A percentile compares a stretch with the other conserved stretches of the same genome.
phyloP scores from a whole-genome alignment of 2,329 filamentous ascomycete genomes.

The Rhinocladiella mackenziei region DNA sequence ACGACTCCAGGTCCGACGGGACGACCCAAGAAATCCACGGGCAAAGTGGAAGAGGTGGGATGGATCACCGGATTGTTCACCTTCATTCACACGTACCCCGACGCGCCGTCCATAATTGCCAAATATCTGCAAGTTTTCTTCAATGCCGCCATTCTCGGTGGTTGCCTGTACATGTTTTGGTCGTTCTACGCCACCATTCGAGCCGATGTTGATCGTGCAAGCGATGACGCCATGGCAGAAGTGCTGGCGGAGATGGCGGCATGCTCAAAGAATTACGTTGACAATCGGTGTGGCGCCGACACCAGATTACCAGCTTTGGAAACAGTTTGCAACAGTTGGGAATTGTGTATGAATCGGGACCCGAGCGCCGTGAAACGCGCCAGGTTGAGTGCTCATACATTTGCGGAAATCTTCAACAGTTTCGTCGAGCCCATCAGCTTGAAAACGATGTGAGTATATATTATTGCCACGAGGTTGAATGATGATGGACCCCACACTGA shows the following conservation, averaged over 20 bases:
- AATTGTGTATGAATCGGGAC: slow-evolving; percentile 80
- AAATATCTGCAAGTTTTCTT: slow-evolving; percentile 61
- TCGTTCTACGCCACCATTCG: slow-evolving; percentile 66
- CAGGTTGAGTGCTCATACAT: slow-evolving; percentile 77
- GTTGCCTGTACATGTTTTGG: slow-evolving; percentile 62
- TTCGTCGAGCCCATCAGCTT: slow-evolving; percentile 88
- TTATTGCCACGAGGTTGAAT: slow-evolving; percentile 1
- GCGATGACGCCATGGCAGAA: slow-evolving; percentile 62
- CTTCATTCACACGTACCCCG: slow-evolving; percentile 61
- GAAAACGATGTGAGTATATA: slow-evolving; percentile 63
- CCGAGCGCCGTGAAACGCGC: slow-evolving; percentile 72
- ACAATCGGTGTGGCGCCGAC: slow-evolving; percentile 69
- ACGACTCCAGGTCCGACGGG: slow-evolving; percentile 38
- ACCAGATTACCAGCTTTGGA: slow-evolving; percentile 69
- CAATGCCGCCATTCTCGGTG: slow-evolving; percentile 47
- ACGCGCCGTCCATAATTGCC: slow-evolving; percentile 62
- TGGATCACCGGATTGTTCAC: slow-evolving; percentile 49
- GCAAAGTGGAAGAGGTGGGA: slow-evolving; percentile 28
- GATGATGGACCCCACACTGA: slow-evolving; percentile 28
- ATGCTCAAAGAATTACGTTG: slow-evolving; percentile 68
- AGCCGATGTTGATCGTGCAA: slow-evolving; percentile 69
- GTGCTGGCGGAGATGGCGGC: slow-evolving; percentile 68
- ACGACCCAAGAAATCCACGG: slow-evolving; percentile 19
- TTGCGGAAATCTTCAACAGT: slow-evolving; percentile 88
- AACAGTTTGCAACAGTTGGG: slow-evolving; percentile 72